A percentile compares a stretch with the other conserved stretches of the same genome.
Conservation (phyloP, 768 basidiomycete genomes). For the Tricholoma matsutake region DNA sequence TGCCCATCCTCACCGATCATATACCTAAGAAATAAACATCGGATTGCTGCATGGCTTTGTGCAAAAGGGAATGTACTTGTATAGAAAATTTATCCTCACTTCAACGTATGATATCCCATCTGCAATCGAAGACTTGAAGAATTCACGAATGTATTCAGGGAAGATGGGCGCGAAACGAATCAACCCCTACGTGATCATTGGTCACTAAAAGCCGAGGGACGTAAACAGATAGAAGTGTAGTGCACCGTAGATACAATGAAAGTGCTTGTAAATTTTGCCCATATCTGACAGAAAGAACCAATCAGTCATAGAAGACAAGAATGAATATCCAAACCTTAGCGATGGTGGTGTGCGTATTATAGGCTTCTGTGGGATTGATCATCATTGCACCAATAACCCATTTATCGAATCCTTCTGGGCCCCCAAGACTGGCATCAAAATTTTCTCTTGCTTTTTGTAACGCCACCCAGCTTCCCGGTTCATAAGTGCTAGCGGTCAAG, state of each 20-base stretch:
- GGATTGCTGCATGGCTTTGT: neutral
- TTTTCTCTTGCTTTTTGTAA: constrained; percentile 48
- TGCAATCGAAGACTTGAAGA: constrained; percentile 57
- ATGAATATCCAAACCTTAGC: constrained; percentile 43
- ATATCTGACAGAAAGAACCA: constrained; percentile 49
- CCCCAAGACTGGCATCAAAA: constrained; percentile 52
- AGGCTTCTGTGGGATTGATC: constrained; percentile 71
- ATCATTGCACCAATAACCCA: constrained; percentile 60
- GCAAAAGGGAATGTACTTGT: constrained; percentile 26
- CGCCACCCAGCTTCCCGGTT: constrained; percentile 50
- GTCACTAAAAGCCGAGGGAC: neutral
- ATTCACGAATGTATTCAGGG: constrained; percentile 56
- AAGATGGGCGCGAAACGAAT: constrained; percentile 57
- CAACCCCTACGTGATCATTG: constrained; percentile 30
- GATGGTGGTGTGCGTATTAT: constrained; percentile 68
- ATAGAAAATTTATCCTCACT: constrained; percentile 60
- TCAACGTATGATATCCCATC: constrained; percentile 76
- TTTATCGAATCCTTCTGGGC: constrained; percentile 62
- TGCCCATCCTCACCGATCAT: constrained; percentile 58
- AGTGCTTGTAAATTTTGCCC: constrained; percentile 65
- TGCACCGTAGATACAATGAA: constrained; percentile 46
- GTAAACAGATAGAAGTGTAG: neutral
- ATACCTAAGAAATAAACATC: constrained; percentile 32
- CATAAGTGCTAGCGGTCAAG: constrained; percentile 44
- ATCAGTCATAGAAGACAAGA: neutral